Percentiles rank a stretch among this genome's conserved stretches.
Conservation (phyloP, 2,329 filamentous ascomycete species). For the Hypoxylon rubiginosum region DNA sequence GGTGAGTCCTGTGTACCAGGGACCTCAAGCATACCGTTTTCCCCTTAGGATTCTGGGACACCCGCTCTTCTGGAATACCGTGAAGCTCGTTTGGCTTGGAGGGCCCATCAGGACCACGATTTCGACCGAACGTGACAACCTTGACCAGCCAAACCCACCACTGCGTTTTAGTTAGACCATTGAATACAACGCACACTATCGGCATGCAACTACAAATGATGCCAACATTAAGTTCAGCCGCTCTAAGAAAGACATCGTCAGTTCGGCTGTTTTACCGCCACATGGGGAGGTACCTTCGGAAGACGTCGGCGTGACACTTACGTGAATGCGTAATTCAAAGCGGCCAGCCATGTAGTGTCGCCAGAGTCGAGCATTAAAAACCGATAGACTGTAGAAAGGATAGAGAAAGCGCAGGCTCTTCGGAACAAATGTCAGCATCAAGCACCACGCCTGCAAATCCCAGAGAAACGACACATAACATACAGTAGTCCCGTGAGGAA, state of each 20-base stretch:
- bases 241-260: slow-evolving; percentile 24
- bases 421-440: neutral
- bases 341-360: slow-evolving; percentile 39
- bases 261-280: neutral
- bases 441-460: neutral
- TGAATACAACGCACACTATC: slow-evolving; percentile 13
- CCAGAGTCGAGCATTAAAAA: slow-evolving; percentile 34
- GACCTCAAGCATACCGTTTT: neutral
- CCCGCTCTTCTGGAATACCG: neutral
- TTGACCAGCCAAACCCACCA: slow-evolving; percentile 13
- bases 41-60: neutral
- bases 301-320: slow-evolving; percentile 4
- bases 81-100: neutral
- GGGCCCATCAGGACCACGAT: neutral
- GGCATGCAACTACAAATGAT: slow-evolving; percentile 36
- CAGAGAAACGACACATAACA: neutral
- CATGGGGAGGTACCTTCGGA: neutral
- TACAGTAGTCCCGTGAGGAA: slow-evolving; percentile 45
- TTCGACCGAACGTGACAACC: neutral
- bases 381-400: slow-evolving; percentile 38
- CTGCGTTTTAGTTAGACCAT: neutral
- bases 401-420: slow-evolving; percentile 38
- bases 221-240: slow-evolving; percentile 35
- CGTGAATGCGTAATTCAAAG: slow-evolving; percentile 21
- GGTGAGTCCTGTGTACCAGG: neutral